Percentiles rank a stretch among this genome's conserved stretches.
Evolutionary conservation across 495 filamentous ascomycete genomes (phyloP).

Genomic region (Hypoxylon trugodes): DNA sequence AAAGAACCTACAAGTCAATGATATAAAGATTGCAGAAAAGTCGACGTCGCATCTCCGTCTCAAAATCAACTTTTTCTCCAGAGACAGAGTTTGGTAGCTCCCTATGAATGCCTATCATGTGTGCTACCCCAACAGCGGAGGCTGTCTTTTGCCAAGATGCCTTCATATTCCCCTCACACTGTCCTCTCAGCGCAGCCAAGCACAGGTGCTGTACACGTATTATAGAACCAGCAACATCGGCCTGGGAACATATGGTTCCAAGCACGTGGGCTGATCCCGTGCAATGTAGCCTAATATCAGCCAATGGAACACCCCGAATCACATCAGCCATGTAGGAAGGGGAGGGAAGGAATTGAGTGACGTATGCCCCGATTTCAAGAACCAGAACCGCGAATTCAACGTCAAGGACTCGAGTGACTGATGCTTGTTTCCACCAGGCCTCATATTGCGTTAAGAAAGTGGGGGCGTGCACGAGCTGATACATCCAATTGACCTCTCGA

Average conservation of each 20-base stretch:
- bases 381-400: conserved; percentile 43
- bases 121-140: conserved; percentile 29
- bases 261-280: neutral
- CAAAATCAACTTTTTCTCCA: conserved; percentile 15
- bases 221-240: conserved; percentile 17
- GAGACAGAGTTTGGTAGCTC: neutral
- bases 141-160: conserved; percentile 9
- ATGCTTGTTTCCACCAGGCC: conserved; percentile 17
- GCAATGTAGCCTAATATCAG: conserved; percentile 19
- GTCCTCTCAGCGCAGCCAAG: conserved; percentile 9
- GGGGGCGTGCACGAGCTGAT: conserved; percentile 19
- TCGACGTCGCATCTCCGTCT: conserved; percentile 38
- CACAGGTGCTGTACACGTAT: conserved; percentile 29
- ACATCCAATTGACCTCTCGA: conserved; percentile 40
- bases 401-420: conserved; percentile 8
- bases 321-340: conserved; percentile 28
- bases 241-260: neutral
- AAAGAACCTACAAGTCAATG: conserved; percentile 27
- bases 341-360: conserved; percentile 43
- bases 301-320: conserved; percentile 35
- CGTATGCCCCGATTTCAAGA: conserved; percentile 39
- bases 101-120: conserved; percentile 30
- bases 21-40: conserved; percentile 45
- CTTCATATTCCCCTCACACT: conserved; percentile 16
- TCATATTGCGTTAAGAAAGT: conserved; percentile 22